Conservation (phyloP, 768 basidiomycete genomes). For the Pleurotus pulmonarius region DNA sequence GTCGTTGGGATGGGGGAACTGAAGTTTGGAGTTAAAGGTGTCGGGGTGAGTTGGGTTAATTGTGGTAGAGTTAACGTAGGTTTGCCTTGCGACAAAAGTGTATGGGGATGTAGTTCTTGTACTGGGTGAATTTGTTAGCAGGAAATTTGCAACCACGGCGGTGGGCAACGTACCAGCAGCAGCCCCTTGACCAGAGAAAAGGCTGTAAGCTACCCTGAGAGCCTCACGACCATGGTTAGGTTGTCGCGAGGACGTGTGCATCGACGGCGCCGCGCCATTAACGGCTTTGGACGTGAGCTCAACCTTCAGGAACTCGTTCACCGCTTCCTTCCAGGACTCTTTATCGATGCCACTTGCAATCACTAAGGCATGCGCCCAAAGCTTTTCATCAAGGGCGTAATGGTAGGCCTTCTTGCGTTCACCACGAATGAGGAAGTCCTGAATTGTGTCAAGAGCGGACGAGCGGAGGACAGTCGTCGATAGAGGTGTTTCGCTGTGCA, state of each 20-base stretch:
- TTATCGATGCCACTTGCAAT: conserved; percentile 92
- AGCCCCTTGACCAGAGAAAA: conserved; percentile 82
- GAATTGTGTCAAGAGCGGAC: conserved; percentile 71
- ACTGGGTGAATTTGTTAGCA: conserved; percentile 38
- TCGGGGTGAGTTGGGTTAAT: conserved; percentile 29
- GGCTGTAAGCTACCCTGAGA: conserved; percentile 75
- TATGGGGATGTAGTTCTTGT: conserved; percentile 67
- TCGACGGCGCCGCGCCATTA: not conserved
- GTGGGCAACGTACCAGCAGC: conserved; percentile 52
- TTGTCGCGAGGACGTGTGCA: conserved; percentile 5
- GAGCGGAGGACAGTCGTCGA: conserved; percentile 56
- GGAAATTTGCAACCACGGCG: not conserved
- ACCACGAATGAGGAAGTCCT: conserved; percentile 76
- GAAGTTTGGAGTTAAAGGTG: conserved; percentile 68
- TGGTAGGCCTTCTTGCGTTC: conserved; percentile 84
- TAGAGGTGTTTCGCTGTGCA: conserved; percentile 45
- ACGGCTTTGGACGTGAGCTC: conserved; percentile 55
- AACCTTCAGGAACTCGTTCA: conserved; percentile 75
- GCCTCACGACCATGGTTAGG: conserved; percentile 59
- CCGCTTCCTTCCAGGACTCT: conserved; percentile 90
- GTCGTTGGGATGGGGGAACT: conserved; percentile 34
- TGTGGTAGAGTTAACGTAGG: conserved; percentile 35
- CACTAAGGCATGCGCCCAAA: conserved; percentile 96
- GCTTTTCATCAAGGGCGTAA: conserved; percentile 80
- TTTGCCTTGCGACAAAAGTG: conserved; percentile 39